Conservation (phyloP, 169 alveolate genomes). For the Ichthyophthirius multifiliis region DNA sequence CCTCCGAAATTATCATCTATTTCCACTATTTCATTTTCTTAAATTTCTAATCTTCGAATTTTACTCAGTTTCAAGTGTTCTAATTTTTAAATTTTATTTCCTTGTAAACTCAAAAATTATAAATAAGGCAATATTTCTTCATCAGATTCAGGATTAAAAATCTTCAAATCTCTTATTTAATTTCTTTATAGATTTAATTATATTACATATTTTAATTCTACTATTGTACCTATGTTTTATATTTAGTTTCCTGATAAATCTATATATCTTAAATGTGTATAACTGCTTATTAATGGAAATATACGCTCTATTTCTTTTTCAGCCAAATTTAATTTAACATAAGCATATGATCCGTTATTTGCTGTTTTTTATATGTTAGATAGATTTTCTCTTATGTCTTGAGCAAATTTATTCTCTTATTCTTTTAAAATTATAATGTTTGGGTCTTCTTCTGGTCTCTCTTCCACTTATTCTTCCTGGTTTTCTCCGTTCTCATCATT, state of each 20-base stretch:
- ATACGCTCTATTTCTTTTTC: slow-evolving; percentile 33
- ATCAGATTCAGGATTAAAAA: not conserved
- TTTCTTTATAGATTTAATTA: not conserved
- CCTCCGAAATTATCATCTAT: not conserved
- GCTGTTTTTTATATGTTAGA: slow-evolving; percentile 13
- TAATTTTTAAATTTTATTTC: not conserved
- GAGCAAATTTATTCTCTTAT: slow-evolving; percentile 23
- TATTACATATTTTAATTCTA: not conserved
- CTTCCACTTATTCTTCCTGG: slow-evolving; percentile 32
- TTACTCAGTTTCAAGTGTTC: not conserved
- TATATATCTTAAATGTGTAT: slow-evolving; percentile 26
- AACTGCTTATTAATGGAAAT: not conserved
- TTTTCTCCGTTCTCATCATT: slow-evolving; percentile 43
- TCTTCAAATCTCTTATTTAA: not conserved
- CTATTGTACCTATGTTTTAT: not conserved
- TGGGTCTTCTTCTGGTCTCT: slow-evolving; percentile 36
- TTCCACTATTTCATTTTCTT: not conserved
- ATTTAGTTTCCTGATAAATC: slow-evolving; percentile 38
- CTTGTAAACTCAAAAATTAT: not conserved
- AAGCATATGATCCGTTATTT: slow-evolving; percentile 25
- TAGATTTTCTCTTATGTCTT: slow-evolving; percentile 12
- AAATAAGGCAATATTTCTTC: not conserved
- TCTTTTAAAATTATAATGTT: slow-evolving; percentile 24
- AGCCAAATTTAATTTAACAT: slow-evolving; percentile 21
- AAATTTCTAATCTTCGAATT: not conserved